Evolutionary conservation across 73 alveolate species (phyloP), one percentile per base, ranked within the genome.

Genomic region (Stentor roeselii): DNA sequence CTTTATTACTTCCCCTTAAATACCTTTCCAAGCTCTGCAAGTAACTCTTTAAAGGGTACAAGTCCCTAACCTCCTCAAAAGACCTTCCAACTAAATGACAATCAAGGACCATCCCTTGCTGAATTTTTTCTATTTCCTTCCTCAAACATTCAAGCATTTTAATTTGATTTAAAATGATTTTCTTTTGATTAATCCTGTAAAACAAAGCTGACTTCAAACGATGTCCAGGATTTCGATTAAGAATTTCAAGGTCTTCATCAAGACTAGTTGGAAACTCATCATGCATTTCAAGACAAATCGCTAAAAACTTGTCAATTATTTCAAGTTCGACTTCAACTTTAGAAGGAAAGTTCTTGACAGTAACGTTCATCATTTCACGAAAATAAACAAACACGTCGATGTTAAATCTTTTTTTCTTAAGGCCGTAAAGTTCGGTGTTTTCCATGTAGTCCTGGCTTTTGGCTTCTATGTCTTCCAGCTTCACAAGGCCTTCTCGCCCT

Each of bases 111-210:
- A 21, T 21, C 21, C 80, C 80, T 27, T 67, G 15, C 34, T 21
- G 37, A 21, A 32, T 67, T 21, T 21, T 0, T 2, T 67, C 80
- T 40, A 67, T 27, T 34, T 21, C 37, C n/a, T 32, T 67, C 34
- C 37, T 67, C 27, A 67, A 32, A 21, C 21, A 27, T 21, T 67
- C 37, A 21, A 67, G 80, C 80, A 67, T 67, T 21, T 67, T 21
- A 21, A 21, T 67, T 34, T 67, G 80, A 67, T 34, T 67, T n/a
- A 67, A 21, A 67, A 67, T n/a, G 11, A 67, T 67, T 67, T 32
- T 0, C 80, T 67, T 67, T 34, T 67, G 80, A 67, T 21, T 32
- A 67, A 67, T 67, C 80, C 80, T 67, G 37, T 67, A 67, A 67
- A 30, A 21, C 37, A 67, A 21, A 1, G 80, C 80, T 21, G 21